Percentiles rank a stretch among this genome's conserved stretches.
These are phyloP conservation scores for Colletotrichum liriopes DNA, from an alignment of 2,329 filamentous ascomycete genomes.

Conservation along the genomic window DNA sequence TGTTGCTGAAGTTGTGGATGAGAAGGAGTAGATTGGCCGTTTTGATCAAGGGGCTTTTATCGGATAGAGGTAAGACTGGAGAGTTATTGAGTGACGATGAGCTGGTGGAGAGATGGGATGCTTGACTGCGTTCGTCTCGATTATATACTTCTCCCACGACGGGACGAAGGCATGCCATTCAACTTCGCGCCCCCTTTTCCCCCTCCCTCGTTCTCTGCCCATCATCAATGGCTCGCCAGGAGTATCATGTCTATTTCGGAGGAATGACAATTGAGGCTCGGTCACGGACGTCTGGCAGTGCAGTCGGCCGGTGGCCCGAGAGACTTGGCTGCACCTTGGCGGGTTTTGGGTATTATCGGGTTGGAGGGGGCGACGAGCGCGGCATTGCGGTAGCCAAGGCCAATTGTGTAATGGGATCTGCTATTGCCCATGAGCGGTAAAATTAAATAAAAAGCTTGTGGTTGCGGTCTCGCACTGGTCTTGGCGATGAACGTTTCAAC, in stretches of 20 bases:
- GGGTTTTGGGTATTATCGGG: slow-evolving; percentile 35
- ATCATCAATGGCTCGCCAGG: slow-evolving; percentile 1
- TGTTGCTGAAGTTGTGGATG: slow-evolving; percentile 1
- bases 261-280: slow-evolving; percentile 20
- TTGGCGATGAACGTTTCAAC: slow-evolving; percentile 42
- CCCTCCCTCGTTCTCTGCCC: neutral
- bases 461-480: slow-evolving; percentile 13
- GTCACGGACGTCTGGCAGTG: slow-evolving; percentile 22
- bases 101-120: neutral
- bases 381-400: neutral
- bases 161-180: neutral
- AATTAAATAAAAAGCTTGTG: slow-evolving; percentile 21
- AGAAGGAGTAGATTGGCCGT: neutral
- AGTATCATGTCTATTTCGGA: slow-evolving; percentile 33
- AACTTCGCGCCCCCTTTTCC: neutral
- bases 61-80: slow-evolving; percentile 14
- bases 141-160: slow-evolving; percentile 33
- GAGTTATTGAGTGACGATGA: slow-evolving; percentile 2
- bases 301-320: slow-evolving; percentile 29
- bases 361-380: slow-evolving; percentile 6
- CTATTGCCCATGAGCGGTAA: neutral
- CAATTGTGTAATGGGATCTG: neutral
- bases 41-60: too few relatives aligned
- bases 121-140: slow-evolving; percentile 17
- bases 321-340: slow-evolving; percentile 39